Conservation (phyloP, 1,284 basidiomycete species). For the Ustilago xerochloae region DNA sequence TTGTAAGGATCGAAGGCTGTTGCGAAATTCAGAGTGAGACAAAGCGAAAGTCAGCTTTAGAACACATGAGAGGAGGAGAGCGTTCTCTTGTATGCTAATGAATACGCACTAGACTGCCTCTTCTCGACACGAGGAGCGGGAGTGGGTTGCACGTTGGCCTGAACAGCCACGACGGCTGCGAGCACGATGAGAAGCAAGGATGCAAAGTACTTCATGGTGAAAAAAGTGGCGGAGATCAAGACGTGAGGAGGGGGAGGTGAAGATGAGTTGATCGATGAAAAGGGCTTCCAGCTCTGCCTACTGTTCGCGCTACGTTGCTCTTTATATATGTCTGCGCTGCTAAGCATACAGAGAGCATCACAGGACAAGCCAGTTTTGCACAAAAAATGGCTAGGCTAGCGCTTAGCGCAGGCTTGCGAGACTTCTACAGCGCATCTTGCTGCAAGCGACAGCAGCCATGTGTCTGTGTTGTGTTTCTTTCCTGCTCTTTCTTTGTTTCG, state of each 20-base stretch:
- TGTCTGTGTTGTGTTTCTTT: background rate
- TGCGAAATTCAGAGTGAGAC: background rate
- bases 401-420: background rate
- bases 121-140: slow-evolving; percentile 35
- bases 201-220: slow-evolving; percentile 32
- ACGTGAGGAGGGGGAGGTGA: background rate
- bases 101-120: slow-evolving; percentile 30
- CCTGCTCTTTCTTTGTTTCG: background rate
- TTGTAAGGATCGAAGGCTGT: slow-evolving; percentile 40
- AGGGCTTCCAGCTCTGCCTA: background rate
- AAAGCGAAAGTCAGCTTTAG: background rate
- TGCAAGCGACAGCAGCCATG: background rate
- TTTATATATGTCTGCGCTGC: background rate
- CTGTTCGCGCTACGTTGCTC: background rate
- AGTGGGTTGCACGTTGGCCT: slow-evolving; percentile 32
- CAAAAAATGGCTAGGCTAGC: background rate
- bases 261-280: background rate
- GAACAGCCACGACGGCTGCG: slow-evolving; percentile 21
- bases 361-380: no score
- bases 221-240: background rate
- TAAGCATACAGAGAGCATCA: background rate
- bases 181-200: slow-evolving; percentile 29
- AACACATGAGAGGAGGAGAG: background rate
- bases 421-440: background rate
- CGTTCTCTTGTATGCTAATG: background rate